Evolutionary conservation across 345 rosid species (phyloP).

Genomic region (Brassica rapa): DNA sequence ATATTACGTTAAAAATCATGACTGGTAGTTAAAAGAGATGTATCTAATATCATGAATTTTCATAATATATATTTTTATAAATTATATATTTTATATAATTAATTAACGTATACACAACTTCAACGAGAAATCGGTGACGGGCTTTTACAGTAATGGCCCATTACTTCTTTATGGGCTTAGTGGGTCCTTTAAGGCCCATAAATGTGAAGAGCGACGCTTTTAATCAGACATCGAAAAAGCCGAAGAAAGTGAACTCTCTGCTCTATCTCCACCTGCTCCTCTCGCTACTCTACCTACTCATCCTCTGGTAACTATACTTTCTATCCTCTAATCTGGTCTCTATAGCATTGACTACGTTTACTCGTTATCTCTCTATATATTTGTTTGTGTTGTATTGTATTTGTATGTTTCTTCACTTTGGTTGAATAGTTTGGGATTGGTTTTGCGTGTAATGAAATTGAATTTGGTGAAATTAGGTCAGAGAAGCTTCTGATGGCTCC

Average conservation of each 20-base stretch:
- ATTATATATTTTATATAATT: too few relatives aligned
- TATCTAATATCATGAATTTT: too few relatives aligned
- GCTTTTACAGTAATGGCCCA: background rate
- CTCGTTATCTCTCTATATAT: background rate
- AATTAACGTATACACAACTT: background rate
- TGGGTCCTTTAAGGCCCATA: slow-evolving; percentile 3
- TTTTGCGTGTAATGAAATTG: slow-evolving; percentile 13
- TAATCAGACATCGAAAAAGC: slow-evolving; percentile 17
- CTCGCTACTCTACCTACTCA: background rate
- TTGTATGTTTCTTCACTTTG: slow-evolving; percentile 15
- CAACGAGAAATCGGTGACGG: background rate
- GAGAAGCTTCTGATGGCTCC: slow-evolving; percentile 39
- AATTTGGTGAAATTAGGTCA: slow-evolving; percentile 25
- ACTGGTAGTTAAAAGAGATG: too few relatives aligned
- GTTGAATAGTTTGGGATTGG: slow-evolving; percentile 1
- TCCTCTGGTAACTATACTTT: background rate
- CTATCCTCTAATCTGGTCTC: slow-evolving; percentile 9
- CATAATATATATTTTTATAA: too few relatives aligned
- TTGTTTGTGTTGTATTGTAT: background rate
- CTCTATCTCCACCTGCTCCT: background rate
- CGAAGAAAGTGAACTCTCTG: slow-evolving; percentile 26
- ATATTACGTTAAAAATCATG: too few relatives aligned
- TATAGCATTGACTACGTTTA: background rate
- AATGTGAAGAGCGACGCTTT: background rate
- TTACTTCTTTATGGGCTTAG: background rate